Conservation (phyloP, 2,329 filamentous ascomycete genomes). For the Colletotrichum lindemuthianum region DNA sequence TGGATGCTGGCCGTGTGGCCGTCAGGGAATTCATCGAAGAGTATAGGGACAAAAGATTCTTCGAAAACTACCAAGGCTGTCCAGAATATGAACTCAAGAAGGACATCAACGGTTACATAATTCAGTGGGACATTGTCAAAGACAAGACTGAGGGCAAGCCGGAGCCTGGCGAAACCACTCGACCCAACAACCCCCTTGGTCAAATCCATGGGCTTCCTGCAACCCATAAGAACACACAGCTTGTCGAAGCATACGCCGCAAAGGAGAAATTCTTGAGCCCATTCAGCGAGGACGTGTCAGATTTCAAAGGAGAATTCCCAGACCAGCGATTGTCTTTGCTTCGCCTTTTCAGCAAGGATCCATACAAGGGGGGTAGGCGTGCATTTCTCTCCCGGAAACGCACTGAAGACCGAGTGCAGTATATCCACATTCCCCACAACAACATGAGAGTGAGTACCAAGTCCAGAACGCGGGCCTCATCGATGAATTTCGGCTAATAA, state of each 20-base stretch:
- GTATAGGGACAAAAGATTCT: not conserved
- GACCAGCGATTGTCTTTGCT: not conserved
- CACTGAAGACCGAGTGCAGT: conserved; percentile 16
- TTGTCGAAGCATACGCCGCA: not conserved
- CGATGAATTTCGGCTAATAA: not conserved
- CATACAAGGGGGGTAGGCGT: not conserved
- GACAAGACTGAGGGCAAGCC: not conserved
- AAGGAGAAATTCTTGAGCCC: not conserved
- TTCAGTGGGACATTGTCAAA: conserved; percentile 5
- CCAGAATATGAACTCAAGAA: conserved; percentile 1
- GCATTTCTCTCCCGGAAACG: not conserved
- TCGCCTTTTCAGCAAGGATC: not conserved
- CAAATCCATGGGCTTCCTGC: no score
- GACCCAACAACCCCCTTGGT: no score
- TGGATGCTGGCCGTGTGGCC: not conserved
- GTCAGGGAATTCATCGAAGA: not conserved
- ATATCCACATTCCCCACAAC: conserved; percentile 47
- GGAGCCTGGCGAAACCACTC: not conserved
- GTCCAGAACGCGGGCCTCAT: not conserved
- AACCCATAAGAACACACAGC: no score
- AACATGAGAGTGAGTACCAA: conserved; percentile 43
- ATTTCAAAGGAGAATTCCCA: conserved; percentile 12
- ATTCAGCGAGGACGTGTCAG: not conserved
- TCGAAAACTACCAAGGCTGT: not conserved
- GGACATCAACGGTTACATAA: conserved; percentile 18